phyloP scores from a whole-genome alignment of 352 stramenopile species.

The Phytophthora hybrid region DNA sequence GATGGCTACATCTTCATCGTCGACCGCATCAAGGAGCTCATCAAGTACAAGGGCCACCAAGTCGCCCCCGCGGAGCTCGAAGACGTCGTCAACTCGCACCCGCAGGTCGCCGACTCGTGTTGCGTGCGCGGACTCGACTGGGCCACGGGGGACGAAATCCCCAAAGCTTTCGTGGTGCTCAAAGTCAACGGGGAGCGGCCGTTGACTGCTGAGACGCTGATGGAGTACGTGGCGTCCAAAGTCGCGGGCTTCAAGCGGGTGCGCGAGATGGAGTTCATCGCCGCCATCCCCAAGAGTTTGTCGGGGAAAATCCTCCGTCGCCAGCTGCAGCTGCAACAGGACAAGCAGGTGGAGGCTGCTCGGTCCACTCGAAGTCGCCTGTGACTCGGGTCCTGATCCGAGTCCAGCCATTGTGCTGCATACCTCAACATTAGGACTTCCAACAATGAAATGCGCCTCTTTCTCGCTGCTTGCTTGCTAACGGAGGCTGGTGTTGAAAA shows the following conservation, averaged over 20 bases:
- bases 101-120: slow-evolving; percentile 78
- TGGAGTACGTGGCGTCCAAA: slow-evolving; percentile 80
- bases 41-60: slow-evolving; percentile 95
- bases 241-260: slow-evolving; percentile 90
- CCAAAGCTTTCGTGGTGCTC: slow-evolving; percentile 90
- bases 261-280: slow-evolving; percentile 85
- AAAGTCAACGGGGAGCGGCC: slow-evolving; percentile 42
- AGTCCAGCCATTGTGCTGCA: not conserved
- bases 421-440: not conserved
- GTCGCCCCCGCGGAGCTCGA: slow-evolving; percentile 93
- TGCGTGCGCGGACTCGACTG: slow-evolving; percentile 69
- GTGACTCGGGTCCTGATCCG: slow-evolving; percentile 4
- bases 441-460: not conserved
- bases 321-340: slow-evolving; percentile 66
- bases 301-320: slow-evolving; percentile 92
- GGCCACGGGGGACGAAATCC: slow-evolving; percentile 83
- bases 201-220: slow-evolving; percentile 30
- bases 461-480: slow-evolving; percentile 1
- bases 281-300: slow-evolving; percentile 87
- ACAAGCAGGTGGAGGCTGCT: slow-evolving; percentile 40
- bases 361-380: slow-evolving; percentile 20
- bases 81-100: slow-evolving; percentile 86
- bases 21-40: slow-evolving; percentile 94
- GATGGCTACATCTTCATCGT: slow-evolving; percentile 93
- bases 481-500: not conserved